A percentile compares a stretch with the other conserved stretches of the same genome.
These are phyloP conservation scores for rapeseed (Brassica napus) DNA, from an alignment of 345 rosid genomes.

Conservation along the genomic window Da-Ae NC_063452.1:12285501-12286000, in stretches of 20 bases:
- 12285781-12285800: no score
- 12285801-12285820: neutral
- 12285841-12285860: neutral
- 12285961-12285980: slow-evolving; percentile 22
- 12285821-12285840: neutral
- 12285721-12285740: neutral
- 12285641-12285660: neutral
- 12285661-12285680: neutral
- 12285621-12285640: neutral
- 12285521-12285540: no score
- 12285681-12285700: neutral
- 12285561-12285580: no score
- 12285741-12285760: neutral
- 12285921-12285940: neutral
- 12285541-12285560: no score
- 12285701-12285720: neutral
- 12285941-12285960: slow-evolving; percentile 27
- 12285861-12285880: neutral
- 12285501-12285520: no score
- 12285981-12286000: slow-evolving; percentile 3
- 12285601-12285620: neutral
- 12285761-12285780: no score
- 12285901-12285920: neutral
- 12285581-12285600: neutral
- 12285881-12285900: neutral